Evolutionary conservation across 2,329 filamentous ascomycete species (phyloP).

Genomic region (Sporothrix variecibatus): DNA sequence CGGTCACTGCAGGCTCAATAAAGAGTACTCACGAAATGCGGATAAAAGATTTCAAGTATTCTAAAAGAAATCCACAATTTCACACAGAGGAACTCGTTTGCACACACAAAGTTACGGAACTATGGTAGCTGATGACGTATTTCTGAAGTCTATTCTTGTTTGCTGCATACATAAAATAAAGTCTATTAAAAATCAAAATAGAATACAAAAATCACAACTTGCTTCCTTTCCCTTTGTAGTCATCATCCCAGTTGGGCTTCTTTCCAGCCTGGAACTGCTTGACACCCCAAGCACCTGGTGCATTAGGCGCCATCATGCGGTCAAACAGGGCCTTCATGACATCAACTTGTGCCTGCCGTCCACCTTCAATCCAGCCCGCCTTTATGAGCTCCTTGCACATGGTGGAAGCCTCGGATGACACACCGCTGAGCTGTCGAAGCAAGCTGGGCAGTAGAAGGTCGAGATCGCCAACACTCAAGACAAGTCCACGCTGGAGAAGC

Average conservation of each 20-base stretch:
- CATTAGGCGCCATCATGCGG: not conserved
- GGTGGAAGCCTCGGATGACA: not conserved
- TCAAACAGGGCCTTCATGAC: not conserved
- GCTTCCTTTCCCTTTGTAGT: not conserved
- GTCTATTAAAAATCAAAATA: not conserved
- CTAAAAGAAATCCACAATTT: too few relatives aligned
- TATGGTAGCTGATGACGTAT: too few relatives aligned
- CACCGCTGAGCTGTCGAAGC: not conserved
- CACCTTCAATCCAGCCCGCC: not conserved
- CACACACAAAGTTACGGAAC: too few relatives aligned
- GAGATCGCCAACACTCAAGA: not conserved
- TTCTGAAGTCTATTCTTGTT: not conserved
- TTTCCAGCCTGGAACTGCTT: not conserved
- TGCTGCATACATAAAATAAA: not conserved
- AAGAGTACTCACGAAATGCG: too few relatives aligned
- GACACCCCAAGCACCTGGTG: not conserved
- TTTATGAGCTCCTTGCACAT: not conserved
- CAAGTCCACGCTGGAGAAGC: slow-evolving; percentile 29
- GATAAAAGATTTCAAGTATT: too few relatives aligned
- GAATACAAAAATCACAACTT: not conserved
- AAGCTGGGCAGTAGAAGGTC: not conserved
- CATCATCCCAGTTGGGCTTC: not conserved
- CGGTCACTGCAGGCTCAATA: too few relatives aligned
- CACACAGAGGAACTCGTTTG: too few relatives aligned
- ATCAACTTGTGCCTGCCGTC: not conserved